Percentiles rank a stretch among this genome's conserved stretches.
Evolutionary conservation across 371 early-diverging fungal genomes (phyloP).

Genomic region (Lichtheimia ornata): DNA sequence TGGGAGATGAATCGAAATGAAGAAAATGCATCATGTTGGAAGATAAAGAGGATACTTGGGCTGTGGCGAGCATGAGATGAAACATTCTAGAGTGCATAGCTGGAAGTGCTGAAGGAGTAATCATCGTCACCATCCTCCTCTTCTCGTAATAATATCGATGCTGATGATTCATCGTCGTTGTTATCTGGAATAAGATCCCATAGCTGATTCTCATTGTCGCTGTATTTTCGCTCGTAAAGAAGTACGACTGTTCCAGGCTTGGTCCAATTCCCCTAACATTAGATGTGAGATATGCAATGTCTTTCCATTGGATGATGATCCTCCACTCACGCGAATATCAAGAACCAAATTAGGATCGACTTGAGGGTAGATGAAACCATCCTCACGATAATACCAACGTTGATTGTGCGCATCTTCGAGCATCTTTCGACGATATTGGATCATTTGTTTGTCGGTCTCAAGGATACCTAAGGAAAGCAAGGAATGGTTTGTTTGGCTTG

Average conservation of each 20-base stretch:
- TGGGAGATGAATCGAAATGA: not conserved
- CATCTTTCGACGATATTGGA: constrained; percentile 52
- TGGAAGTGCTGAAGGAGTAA: constrained; percentile 47
- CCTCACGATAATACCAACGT: constrained; percentile 52
- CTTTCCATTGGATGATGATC: not conserved
- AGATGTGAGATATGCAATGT: not conserved
- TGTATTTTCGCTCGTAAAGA: constrained; percentile 47
- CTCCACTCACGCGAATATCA: constrained; percentile 42
- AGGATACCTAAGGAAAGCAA: constrained; percentile 23
- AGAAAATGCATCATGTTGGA: not conserved
- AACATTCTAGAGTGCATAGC: constrained; percentile 38
- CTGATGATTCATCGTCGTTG: constrained; percentile 1
- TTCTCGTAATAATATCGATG: not conserved
- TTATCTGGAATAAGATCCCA: constrained; percentile 45
- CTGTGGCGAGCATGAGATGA: not conserved
- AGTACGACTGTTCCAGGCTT: constrained; percentile 47
- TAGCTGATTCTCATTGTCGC: constrained; percentile 45
- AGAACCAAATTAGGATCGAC: constrained; percentile 44
- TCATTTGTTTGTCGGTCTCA: constrained; percentile 45
- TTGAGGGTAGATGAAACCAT: constrained; percentile 51
- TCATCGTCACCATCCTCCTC: constrained; percentile 20
- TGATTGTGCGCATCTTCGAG: constrained; percentile 50
- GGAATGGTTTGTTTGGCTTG: not conserved
- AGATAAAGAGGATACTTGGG: not conserved
- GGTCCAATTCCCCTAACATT: constrained; percentile 43